A percentile compares a stretch with the other conserved stretches of the same genome.
Evolutionary conservation across 208 protist species (phyloP).

Genomic region (Leishmania lainsoni): DNA sequence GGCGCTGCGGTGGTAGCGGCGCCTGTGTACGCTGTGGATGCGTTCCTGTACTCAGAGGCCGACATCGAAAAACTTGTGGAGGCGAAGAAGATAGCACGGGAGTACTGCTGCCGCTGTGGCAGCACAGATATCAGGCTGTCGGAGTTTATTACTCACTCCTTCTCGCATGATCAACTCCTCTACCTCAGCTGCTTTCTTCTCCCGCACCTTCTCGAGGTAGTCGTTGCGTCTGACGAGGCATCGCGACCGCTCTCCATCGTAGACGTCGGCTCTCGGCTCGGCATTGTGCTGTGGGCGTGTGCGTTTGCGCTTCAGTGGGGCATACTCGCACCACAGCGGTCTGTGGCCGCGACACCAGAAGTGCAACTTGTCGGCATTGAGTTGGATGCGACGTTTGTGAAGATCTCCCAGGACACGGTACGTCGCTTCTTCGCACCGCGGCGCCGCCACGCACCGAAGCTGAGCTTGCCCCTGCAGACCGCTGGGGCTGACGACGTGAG

Average conservation of each 20-base stretch:
- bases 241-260: slow-evolving; percentile 27
- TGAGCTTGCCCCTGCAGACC: not conserved
- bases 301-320: slow-evolving; percentile 53
- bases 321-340: slow-evolving; percentile 16
- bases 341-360: not conserved
- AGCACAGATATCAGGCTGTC: slow-evolving; percentile 51
- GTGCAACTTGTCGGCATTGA: slow-evolving; percentile 28
- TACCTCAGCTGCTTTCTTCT: slow-evolving; percentile 75
- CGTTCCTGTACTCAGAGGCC: slow-evolving; percentile 76
- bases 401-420: slow-evolving; percentile 32
- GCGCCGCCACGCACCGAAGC: slow-evolving; percentile 19
- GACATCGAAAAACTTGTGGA: slow-evolving; percentile 68
- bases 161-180: slow-evolving; percentile 79
- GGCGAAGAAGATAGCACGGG: slow-evolving; percentile 40
- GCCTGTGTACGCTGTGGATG: slow-evolving; percentile 71
- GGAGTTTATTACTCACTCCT: slow-evolving; percentile 87
- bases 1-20: not conserved
- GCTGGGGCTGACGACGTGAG: not conserved
- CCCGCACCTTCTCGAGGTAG: slow-evolving; percentile 26
- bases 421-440: slow-evolving; percentile 37
- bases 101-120: slow-evolving; percentile 77
- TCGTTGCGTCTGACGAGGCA: not conserved
- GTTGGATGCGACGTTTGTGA: slow-evolving; percentile 21
- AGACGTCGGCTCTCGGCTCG: slow-evolving; percentile 85
- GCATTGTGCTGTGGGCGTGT: slow-evolving; percentile 67